phyloP scores from a whole-genome alignment of 345 rosid genomes.

The Corchorus olitorius region DNA sequence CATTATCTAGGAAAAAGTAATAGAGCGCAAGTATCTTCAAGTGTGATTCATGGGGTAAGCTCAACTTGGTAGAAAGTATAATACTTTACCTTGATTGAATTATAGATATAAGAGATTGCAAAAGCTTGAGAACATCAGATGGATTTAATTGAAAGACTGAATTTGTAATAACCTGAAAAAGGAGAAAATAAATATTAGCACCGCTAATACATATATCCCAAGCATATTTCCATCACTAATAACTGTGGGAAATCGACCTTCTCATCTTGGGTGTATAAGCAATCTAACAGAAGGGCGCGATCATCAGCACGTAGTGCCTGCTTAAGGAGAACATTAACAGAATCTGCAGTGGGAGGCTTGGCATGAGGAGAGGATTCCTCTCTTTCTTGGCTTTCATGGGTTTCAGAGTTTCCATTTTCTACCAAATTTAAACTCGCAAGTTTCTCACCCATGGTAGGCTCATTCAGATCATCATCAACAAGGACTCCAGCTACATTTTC shows the following conservation, averaged over 20 bases:
- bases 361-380: conserved; percentile 32
- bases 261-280: conserved; percentile 84
- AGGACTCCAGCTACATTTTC: conserved; percentile 70
- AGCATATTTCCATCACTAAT: conserved; percentile 1
- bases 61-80: neutral
- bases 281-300: conserved; percentile 80
- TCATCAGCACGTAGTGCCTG: conserved; percentile 93
- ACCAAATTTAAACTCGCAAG: conserved; percentile 58
- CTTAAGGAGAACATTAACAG: conserved; percentile 76
- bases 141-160: conserved; percentile 69
- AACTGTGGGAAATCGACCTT: conserved; percentile 51
- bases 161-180: conserved; percentile 79
- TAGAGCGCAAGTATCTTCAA: neutral
- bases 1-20: neutral
- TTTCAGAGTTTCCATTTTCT: conserved; percentile 33
- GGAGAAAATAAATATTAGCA: neutral
- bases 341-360: conserved; percentile 89
- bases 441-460: conserved; percentile 95
- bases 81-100: conserved; percentile 68
- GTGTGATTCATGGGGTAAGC: neutral
- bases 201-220: neutral
- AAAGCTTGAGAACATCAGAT: conserved; percentile 77
- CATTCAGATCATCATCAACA: conserved; percentile 62
- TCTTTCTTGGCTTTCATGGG: conserved; percentile 37
- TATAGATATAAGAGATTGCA: conserved; percentile 70